phyloP scores from a whole-genome alignment of 345 rosid species.

The Erodium maritimum region DNA sequence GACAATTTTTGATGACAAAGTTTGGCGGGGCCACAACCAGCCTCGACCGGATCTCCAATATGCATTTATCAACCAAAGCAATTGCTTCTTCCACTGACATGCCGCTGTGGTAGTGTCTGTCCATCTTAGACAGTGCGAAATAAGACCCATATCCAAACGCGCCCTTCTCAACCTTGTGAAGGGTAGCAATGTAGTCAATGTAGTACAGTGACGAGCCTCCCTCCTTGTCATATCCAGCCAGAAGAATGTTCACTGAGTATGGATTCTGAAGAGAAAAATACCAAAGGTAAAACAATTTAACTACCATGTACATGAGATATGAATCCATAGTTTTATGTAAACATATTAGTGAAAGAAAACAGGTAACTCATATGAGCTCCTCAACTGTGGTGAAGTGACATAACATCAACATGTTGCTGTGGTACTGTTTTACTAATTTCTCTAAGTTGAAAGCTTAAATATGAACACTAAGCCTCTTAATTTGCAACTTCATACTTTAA shows the following conservation, averaged over 20 bases:
- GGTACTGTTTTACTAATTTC: too few relatives aligned
- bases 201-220: constrained; percentile 88
- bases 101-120: constrained; percentile 81
- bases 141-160: constrained; percentile 94
- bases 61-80: constrained; percentile 77
- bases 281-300: too few relatives aligned
- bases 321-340: too few relatives aligned
- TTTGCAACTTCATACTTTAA: too few relatives aligned
- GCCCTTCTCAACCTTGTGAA: constrained; percentile 93
- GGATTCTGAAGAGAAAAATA: constrained; percentile 43
- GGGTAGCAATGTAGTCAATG: constrained; percentile 88
- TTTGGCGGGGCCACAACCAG: constrained; percentile 90
- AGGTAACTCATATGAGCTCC: too few relatives aligned
- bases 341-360: too few relatives aligned
- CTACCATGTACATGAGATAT: too few relatives aligned
- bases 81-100: constrained; percentile 86
- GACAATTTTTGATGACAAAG: constrained; percentile 88
- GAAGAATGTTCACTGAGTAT: constrained; percentile 70
- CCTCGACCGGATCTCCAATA: constrained; percentile 78
- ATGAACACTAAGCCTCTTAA: too few relatives aligned
- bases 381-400: too few relatives aligned
- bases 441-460: too few relatives aligned
- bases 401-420: too few relatives aligned
- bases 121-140: constrained; percentile 86
- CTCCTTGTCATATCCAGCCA: constrained; percentile 95